Evolutionary conservation across 2,329 filamentous ascomycete genomes (phyloP), one percentile per base, ranked within the genome.

Genomic region (Remersonia thermophila): DNA sequence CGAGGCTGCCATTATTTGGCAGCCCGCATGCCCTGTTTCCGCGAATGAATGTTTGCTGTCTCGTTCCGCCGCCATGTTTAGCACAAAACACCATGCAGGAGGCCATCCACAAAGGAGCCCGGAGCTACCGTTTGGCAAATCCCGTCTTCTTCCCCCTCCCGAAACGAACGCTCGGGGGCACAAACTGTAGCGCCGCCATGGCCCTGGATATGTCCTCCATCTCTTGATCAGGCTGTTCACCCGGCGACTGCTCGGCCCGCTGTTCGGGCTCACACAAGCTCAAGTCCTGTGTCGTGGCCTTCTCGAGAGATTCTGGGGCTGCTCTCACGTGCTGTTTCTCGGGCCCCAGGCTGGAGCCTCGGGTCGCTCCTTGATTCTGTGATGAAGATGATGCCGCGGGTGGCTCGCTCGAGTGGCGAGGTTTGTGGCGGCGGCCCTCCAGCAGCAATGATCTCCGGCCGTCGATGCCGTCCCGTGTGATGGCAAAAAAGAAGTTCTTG

Each of bases 381-480:
- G 20, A 23, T 23, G 20, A 23, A 23, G 20, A n/a, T n/a, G n/a
- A n/a, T 9, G 9, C 20, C 20, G 5, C 9, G 5, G 9, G 5
- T 23, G 20, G 20, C 20, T 23, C 20, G 5, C 9, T 23, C 20
- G 20, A 23, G 20, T 5, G 9, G 5, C 20, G 20, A 23, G 20
- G 70, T 36, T 62, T 64, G 33, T 64, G 58, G 29, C 65, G 62
- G 39, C 62, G 61, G 9, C 60, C 57, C n/a, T 78, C 70, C 33
- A 74, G 65, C 10, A 96, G 65, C 59, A 98, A 75, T 13, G 85
- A 93, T 30, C 68, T 77, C 35, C 83, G 74, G 32, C 80, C 80
- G 51, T 95, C 89, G 42, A 95, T 83, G n/a, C 91, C 91, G 43
- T 84, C 77, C 46, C 86, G 83, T 3, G 93, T 80, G 35, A 96